Base-by-base conservation (phyloP, 2,329 filamentous ascomycete species). In the Aspergillus niger region DNA sequence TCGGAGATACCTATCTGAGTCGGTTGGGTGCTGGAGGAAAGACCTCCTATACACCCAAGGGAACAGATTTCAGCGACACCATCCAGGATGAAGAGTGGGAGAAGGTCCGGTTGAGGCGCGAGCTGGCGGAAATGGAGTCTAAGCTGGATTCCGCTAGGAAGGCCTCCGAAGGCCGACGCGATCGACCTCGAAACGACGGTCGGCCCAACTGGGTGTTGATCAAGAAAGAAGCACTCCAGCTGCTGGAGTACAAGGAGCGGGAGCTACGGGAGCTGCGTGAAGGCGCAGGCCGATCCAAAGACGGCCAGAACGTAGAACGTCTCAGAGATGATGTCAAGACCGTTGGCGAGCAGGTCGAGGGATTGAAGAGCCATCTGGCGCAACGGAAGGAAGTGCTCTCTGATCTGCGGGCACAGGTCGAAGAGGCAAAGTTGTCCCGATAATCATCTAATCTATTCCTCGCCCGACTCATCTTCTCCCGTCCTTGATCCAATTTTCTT, bases 41-140 rank as follows among this genome's bases (percentile, higher is more conserved):
- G 71, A 88, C 89, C 67, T 89, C 86, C 61, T 94, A 95, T 79
- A 89, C 91, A 72, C 86, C 90, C 8, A 82, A 89, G 43, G 95
- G 95, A 26, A 99, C 95, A 1, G 93, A 99, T 79, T 98, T 98
- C 75, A 90, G 88, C 60, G 84, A 85, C 39, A 90, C 91, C 64
- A 91, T 92, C 74, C 91, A 90, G 62, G 94, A 96, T 26, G 87
- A 88, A 70, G 95, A 99, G 74, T 98, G 95, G 92, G 95, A 99
- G 77, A 95, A 98, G 77, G 95, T 98, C 48, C 86, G 93, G 57
- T 83, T 99, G 66, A 94, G 96, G 83, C 93, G 95, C 74, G 92
- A 98, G 77, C 85, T 99, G 32, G 85, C 87, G 24, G 94, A 98
- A 69, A 81, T 99, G 28, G 93, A 99, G 70, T 85, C 89, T 59